Evolutionary conservation across 345 rosid genomes (phyloP).

Genomic region (Trapa incisa): DNA sequence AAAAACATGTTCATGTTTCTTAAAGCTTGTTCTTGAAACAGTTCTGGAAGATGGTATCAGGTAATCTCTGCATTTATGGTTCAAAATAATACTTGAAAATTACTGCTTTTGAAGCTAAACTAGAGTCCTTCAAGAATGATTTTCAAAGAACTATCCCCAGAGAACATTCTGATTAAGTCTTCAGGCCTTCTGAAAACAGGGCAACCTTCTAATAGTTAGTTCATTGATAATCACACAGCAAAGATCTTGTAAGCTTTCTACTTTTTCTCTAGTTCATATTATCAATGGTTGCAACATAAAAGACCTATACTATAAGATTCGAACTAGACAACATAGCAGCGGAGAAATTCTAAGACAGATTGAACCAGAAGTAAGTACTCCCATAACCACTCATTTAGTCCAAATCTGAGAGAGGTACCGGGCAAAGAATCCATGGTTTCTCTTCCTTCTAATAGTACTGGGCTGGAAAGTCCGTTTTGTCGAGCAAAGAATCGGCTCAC

Average conservation of each 20-base stretch:
- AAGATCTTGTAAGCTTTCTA: background rate
- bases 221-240: too few species aligned
- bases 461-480: constrained; percentile 91
- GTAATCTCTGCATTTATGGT: background rate
- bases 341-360: background rate
- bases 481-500: constrained; percentile 59
- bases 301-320: background rate
- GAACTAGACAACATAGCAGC: background rate
- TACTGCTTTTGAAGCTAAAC: background rate
- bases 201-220: background rate
- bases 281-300: background rate
- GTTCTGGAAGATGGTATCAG: background rate
- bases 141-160: background rate
- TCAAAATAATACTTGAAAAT: too few species aligned
- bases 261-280: background rate
- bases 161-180: background rate
- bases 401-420: constrained; percentile 34
- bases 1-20: background rate
- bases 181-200: background rate
- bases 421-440: constrained; percentile 84
- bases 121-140: background rate
- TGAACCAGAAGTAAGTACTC: background rate
- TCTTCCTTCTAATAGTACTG: constrained; percentile 68
- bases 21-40: background rate
- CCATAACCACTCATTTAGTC: background rate